Evolutionary conservation across 1,139 yeast species (phyloP), one percentile per base, ranked within the genome.

Genomic region (Candida buenavistaensis): DNA sequence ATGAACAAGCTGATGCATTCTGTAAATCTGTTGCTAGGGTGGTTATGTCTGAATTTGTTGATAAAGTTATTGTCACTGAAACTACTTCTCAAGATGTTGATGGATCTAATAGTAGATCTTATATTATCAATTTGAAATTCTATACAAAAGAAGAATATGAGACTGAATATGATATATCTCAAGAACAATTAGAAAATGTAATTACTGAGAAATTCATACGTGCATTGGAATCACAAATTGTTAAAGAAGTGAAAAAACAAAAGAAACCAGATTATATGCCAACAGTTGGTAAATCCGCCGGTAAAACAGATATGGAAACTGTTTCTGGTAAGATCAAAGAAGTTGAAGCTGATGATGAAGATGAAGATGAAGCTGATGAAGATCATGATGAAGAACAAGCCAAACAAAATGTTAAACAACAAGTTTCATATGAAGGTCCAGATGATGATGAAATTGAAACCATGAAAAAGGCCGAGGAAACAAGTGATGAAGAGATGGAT

Each of bases 381-480:
- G 85, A 82, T 47, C 88, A 82, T 44, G 88, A 80, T 41, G 45
- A 43, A 30, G 47, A 40, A 32, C 78, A 71, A 50, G 64, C 74
- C 39, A 80, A 79, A 50, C 35, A 37, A 23, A 44, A 44, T 25
- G 72, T 79, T 23, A 88, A 88, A 55, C 95, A 89, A 64, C 82
- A 95, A 16, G 95, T 88, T 27, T 86, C 96, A 1, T 90, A 89
- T 52, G 97, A 88, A 48, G 96, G 82, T 13, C 96, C 96, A 19
- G 97, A 89, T 62, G 97, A 87, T 43, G 97, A 87, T 31, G 96
- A 88, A 57, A 66, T 85, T 40, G 96, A 86, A 58, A 82, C 85
- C 29, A 85, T 86, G 90, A 81, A 81, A 59, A 76, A 75, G 53
- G 95, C 90, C 28, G 92, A 82, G 57, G 78, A 79, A 51, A 74